phyloP scores from a whole-genome alignment of 2,329 filamentous ascomycete genomes.

The Reticulascus tulasneorum region DNA sequence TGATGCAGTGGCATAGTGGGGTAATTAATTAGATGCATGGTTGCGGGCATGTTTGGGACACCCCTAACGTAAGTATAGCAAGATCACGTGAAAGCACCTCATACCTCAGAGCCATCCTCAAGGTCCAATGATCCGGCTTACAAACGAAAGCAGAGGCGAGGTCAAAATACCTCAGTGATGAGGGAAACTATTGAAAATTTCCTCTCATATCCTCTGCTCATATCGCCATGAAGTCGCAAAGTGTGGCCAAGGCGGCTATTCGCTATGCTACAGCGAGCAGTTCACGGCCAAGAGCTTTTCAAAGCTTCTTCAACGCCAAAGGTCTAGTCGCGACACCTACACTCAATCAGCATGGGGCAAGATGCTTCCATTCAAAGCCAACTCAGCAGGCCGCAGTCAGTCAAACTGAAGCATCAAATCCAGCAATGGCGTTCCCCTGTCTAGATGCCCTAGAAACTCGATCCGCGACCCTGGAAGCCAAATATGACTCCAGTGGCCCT shows the following conservation, averaged over 20 bases:
- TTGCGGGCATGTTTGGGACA: too few relatives aligned
- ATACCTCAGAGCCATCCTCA: too few relatives aligned
- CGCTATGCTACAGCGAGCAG: constrained; percentile 8
- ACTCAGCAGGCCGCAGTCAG: constrained; percentile 10
- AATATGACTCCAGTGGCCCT: constrained; percentile 70
- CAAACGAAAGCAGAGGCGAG: too few relatives aligned
- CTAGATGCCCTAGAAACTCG: constrained; percentile 79
- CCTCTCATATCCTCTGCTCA: too few relatives aligned
- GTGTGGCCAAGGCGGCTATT: constrained; percentile 12
- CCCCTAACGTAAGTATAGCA: too few relatives aligned
- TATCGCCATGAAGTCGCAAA: constrained; percentile 15
- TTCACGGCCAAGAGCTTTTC: constrained; percentile 3
- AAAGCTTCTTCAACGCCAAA: neutral
- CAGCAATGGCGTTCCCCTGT: constrained; percentile 84
- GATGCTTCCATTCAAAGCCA: constrained; percentile 12
- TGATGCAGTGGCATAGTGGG: too few relatives aligned
- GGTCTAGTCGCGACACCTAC: constrained; percentile 1
- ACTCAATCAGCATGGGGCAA: constrained; percentile 4
- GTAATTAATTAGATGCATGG: too few relatives aligned
- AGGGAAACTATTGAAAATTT: too few relatives aligned
- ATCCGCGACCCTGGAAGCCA: constrained; percentile 67
- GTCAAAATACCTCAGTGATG: too few relatives aligned
- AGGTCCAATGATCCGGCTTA: too few relatives aligned
- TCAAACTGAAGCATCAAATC: constrained; percentile 60
- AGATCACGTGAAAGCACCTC: too few relatives aligned